A percentile compares a stretch with the other conserved stretches of the same genome.
phyloP scores from a whole-genome alignment of 768 basidiomycete genomes.

The Kockovaella imperatae region DNA sequence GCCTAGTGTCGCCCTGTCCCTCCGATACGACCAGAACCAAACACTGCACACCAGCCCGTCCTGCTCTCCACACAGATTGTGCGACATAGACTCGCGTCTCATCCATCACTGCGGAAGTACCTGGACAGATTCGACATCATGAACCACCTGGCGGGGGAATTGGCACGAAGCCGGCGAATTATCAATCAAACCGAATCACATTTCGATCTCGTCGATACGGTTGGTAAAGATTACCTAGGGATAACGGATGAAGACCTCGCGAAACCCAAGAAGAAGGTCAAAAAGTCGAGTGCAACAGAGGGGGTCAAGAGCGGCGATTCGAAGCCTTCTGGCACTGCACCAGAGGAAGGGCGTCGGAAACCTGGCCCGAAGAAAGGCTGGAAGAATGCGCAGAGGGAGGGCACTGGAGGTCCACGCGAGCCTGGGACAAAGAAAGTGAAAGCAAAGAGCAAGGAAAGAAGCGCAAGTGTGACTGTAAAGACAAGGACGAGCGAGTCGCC shows the following conservation, averaged over 20 bases:
- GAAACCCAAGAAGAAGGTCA: conserved; percentile 5
- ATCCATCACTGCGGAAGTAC: conserved; percentile 21
- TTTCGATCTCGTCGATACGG: conserved; percentile 24
- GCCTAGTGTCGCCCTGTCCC: conserved; percentile 30
- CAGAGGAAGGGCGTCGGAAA: conserved; percentile 15
- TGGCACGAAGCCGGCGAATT: conserved; percentile 10
- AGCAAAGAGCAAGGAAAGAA: not conserved
- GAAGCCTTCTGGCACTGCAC: too few species aligned
- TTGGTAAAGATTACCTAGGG: conserved; percentile 24
- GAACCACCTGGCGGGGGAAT: conserved; percentile 16
- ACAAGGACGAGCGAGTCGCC: conserved; percentile 4
- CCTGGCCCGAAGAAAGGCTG: conserved; percentile 32
- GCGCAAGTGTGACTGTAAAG: conserved; percentile 6
- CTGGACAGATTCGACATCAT: conserved; percentile 32
- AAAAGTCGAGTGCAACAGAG: conserved; percentile 3
- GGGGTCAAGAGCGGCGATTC: too few species aligned
- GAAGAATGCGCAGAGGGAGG: conserved; percentile 10
- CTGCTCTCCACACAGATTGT: conserved; percentile 19
- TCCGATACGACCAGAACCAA: conserved; percentile 13
- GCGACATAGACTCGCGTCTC: conserved; percentile 21
- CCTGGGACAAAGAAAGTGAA: not conserved
- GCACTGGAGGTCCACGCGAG: not conserved
- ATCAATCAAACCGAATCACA: conserved; percentile 9
- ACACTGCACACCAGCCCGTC: conserved; percentile 6
- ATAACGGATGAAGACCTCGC: conserved; percentile 16